These are phyloP conservation scores for Emiliania huxleyi DNA, from an alignment of 78 protist species.

Conservation along the genomic window DNA sequence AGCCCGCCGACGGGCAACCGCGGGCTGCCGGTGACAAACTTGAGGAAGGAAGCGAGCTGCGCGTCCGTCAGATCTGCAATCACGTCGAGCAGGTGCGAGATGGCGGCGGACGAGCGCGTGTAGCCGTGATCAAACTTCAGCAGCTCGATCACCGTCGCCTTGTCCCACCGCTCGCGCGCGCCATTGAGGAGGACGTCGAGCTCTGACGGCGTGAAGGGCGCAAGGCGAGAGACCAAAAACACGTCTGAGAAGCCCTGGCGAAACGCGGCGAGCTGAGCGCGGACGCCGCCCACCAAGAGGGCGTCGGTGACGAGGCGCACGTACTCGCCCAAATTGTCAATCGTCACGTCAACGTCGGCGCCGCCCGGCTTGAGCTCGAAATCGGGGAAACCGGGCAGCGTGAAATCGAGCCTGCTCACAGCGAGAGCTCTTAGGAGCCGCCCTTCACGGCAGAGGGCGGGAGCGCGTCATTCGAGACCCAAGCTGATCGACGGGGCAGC, in stretches of 20 bases:
- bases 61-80: background rate
- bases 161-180: background rate
- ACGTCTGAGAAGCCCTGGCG: constrained; percentile 40
- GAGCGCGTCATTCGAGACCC: too few species aligned
- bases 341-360: background rate
- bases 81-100: constrained; percentile 61
- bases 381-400: constrained; percentile 54
- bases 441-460: too few species aligned
- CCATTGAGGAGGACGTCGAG: constrained; percentile 67
- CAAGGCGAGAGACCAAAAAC: background rate
- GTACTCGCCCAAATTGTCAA: constrained; percentile 56
- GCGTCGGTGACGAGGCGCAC: constrained; percentile 40
- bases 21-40: constrained; percentile 75
- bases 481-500: constrained; percentile 29
- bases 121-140: constrained; percentile 34
- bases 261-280: constrained; percentile 61
- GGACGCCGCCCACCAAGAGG: constrained; percentile 54
- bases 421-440: too few species aligned
- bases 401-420: constrained; percentile 48
- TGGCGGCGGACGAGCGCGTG: constrained; percentile 34
- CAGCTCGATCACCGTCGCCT: background rate
- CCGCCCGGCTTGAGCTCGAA: constrained; percentile 40
- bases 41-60: background rate
- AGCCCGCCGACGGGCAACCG: constrained; percentile 73
- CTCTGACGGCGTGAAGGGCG: constrained; percentile 53